These are phyloP conservation scores for Serendipita indica DNA, from an alignment of 768 basidiomycete genomes.

Conservation along the genomic window DNA sequence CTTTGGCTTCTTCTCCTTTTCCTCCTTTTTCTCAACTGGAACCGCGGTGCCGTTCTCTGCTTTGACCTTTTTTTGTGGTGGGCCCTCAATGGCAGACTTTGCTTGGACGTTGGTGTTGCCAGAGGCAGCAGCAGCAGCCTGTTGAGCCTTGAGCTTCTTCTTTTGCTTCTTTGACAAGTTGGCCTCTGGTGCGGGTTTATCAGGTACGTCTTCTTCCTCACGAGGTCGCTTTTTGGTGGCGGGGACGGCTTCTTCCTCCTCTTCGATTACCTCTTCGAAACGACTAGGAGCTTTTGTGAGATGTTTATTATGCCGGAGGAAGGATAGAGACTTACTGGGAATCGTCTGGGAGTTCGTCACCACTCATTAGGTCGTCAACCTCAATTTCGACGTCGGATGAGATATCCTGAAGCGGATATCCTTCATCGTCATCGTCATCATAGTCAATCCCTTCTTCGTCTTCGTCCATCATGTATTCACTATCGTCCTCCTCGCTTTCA, in stretches of 20 bases:
- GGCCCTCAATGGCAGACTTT: neutral
- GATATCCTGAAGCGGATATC: conserved; percentile 54
- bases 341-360: conserved; percentile 24
- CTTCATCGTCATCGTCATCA: conserved; percentile 34
- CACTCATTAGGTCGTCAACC: conserved; percentile 35
- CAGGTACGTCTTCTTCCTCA: conserved; percentile 38
- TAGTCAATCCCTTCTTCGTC: conserved; percentile 34
- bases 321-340: conserved; percentile 28
- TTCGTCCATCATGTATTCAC: conserved; percentile 27
- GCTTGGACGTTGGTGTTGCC: neutral
- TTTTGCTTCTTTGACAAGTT: conserved; percentile 40
- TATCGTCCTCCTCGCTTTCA: conserved; percentile 9
- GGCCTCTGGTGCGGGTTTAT: conserved; percentile 20
- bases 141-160: conserved; percentile 60
- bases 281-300: conserved; percentile 41
- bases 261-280: conserved; percentile 47
- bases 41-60: conserved; percentile 14
- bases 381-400: conserved; percentile 75
- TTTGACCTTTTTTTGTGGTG: conserved; percentile 10
- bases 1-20: conserved; percentile 22
- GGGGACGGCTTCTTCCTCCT: conserved; percentile 25
- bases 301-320: neutral
- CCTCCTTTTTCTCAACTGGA: conserved; percentile 14
- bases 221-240: conserved; percentile 54
- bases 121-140: conserved; percentile 27